A percentile compares a stretch with the other conserved stretches of the same genome.
Conservation (phyloP, 2,329 filamentous ascomycete species). For the Amphichorda felina region DNA sequence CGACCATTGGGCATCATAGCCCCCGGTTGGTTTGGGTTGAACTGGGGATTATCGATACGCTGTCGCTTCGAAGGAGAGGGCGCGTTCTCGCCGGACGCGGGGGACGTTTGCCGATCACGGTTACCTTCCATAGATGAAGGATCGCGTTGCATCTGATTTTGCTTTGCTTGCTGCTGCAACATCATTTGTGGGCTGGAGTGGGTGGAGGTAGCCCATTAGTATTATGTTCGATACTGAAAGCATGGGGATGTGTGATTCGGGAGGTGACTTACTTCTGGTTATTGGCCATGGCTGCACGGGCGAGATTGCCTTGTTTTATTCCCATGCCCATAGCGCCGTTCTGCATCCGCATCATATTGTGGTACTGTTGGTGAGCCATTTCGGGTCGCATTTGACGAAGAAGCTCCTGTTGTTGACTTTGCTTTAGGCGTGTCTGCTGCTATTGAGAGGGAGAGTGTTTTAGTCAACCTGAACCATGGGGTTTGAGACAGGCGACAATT, state of each 20-base stretch:
- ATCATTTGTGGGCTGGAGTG: constrained; percentile 56
- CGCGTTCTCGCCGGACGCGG: constrained; percentile 72
- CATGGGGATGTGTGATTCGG: too few species aligned
- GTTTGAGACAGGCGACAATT: constrained; percentile 8
- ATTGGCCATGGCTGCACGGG: constrained; percentile 68
- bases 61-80: constrained; percentile 87
- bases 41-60: constrained; percentile 56
- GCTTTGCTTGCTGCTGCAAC: constrained; percentile 58
- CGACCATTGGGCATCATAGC: constrained; percentile 63
- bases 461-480: constrained; percentile 2
- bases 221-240: neutral
- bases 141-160: constrained; percentile 77
- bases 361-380: constrained; percentile 41
- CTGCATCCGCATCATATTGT: constrained; percentile 57
- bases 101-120: constrained; percentile 70
- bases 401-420: constrained; percentile 67
- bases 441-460: constrained; percentile 14
- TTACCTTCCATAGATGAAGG: constrained; percentile 79
- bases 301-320: constrained; percentile 50
- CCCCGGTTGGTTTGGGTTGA: constrained; percentile 57
- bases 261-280: constrained; percentile 47
- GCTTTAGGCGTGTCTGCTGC: constrained; percentile 60
- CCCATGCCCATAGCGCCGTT: constrained; percentile 48
- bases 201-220: neutral
- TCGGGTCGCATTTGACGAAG: constrained; percentile 60